phyloP scores from a whole-genome alignment of 352 stramenopile species.

The Aphanomyces cochlioides region DNA sequence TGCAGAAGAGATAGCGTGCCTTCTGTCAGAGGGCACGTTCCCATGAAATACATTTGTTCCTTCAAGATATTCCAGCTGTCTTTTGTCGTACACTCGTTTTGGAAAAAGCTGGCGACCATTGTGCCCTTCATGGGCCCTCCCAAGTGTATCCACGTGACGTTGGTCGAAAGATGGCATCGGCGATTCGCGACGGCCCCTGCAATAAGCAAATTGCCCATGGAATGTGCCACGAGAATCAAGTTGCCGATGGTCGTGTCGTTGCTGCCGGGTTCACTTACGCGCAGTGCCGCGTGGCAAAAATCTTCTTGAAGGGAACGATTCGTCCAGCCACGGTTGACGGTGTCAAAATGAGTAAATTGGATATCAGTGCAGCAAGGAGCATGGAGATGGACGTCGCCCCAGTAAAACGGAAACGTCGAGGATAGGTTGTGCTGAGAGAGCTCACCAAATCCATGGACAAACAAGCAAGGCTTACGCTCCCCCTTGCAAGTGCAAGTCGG shows the following conservation, averaged over 20 bases:
- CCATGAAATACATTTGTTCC: constrained; percentile 37
- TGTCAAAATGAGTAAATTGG: constrained; percentile 51
- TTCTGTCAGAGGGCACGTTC: constrained; percentile 41
- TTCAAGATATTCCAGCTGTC: constrained; percentile 34
- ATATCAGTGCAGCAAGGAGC: constrained; percentile 58
- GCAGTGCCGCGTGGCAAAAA: constrained; percentile 39
- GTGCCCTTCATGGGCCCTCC: constrained; percentile 35
- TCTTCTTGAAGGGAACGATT: constrained; percentile 40
- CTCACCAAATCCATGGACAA: constrained; percentile 51
- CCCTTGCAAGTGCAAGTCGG: constrained; percentile 7
- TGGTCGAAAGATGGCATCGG: constrained; percentile 35
- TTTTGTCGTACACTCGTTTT: constrained; percentile 16
- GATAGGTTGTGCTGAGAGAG: constrained; percentile 39
- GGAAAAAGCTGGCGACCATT: constrained; percentile 18
- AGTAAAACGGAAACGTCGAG: constrained; percentile 45
- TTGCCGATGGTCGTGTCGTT: constrained; percentile 44
- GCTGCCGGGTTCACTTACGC: constrained; percentile 34
- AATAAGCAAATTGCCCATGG: constrained; percentile 58
- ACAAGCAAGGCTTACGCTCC: constrained; percentile 44
- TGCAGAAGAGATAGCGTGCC: constrained; percentile 42
- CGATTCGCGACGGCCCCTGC: constrained; percentile 43
- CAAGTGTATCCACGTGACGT: constrained; percentile 38
- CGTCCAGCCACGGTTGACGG: constrained; percentile 42
- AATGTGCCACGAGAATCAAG: constrained; percentile 61
- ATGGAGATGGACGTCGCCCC: constrained; percentile 41